Evolutionary conservation across 352 stramenopile species (phyloP).

Genomic region (Phytophthora melonis): DNA sequence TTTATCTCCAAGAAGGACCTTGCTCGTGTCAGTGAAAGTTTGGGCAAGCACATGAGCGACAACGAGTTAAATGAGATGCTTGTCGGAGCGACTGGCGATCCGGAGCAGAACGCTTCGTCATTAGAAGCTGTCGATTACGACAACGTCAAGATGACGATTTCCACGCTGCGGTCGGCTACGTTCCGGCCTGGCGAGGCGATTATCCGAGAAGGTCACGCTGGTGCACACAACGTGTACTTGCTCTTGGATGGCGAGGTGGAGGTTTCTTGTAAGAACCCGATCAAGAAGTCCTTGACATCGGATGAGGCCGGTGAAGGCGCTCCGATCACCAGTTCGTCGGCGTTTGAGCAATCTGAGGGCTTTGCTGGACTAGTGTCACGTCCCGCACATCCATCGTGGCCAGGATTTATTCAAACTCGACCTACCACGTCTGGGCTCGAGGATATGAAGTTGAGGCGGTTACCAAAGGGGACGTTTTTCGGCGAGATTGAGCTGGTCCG

Average conservation of each 20-base stretch:
- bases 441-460: constrained; percentile 67
- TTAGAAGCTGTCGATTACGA: constrained; percentile 77
- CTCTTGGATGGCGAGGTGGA: constrained; percentile 82
- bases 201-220: constrained; percentile 74
- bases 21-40: constrained; percentile 72
- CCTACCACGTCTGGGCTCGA: constrained; percentile 29
- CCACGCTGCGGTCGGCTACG: constrained; percentile 72
- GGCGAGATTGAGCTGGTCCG: constrained; percentile 82
- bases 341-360: constrained; percentile 39
- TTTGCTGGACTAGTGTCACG: constrained; percentile 42
- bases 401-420: constrained; percentile 30
- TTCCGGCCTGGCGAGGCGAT: constrained; percentile 76
- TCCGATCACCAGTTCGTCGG: constrained; percentile 33
- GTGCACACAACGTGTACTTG: constrained; percentile 82
- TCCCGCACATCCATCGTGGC: constrained; percentile 25
- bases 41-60: constrained; percentile 77
- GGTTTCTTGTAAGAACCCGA: constrained; percentile 81
- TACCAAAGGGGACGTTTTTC: constrained; percentile 83
- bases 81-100: constrained; percentile 76
- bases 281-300: constrained; percentile 42
- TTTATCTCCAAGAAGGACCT: constrained; percentile 87
- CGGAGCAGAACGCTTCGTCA: constrained; percentile 60
- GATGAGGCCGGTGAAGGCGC: constrained; percentile 22
- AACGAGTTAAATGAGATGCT: constrained; percentile 88
- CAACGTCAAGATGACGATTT: constrained; percentile 87